These are phyloP conservation scores for Penicillium parvum DNA, from an alignment of 495 filamentous ascomycete species.

Conservation along the genomic window DNA sequence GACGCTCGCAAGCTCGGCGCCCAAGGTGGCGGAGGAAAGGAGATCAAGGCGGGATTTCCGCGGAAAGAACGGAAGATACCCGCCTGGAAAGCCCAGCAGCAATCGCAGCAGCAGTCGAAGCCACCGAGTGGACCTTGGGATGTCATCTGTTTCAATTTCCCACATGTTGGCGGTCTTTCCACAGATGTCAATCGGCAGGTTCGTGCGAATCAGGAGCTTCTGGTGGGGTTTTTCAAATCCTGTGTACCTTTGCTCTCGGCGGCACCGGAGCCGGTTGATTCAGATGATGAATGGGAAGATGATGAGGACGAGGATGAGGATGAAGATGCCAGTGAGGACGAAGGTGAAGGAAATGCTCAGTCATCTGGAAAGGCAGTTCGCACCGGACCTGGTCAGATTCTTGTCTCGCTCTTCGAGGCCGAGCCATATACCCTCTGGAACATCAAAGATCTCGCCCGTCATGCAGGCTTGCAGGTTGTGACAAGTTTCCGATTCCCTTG, in stretches of 20 bases:
- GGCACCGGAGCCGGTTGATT: conserved; percentile 27
- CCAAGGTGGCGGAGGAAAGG: conserved; percentile 36
- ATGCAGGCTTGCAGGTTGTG: conserved; percentile 69
- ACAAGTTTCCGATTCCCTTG: conserved; percentile 75
- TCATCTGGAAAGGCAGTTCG: conserved; percentile 19
- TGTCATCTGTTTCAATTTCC: conserved; percentile 89
- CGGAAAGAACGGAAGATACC: conserved; percentile 27
- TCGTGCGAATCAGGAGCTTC: conserved; percentile 82
- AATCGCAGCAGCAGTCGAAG: conserved; percentile 1
- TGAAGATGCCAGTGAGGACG: conserved; percentile 11
- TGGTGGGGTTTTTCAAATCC: conserved; percentile 75
- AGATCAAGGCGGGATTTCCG: conserved; percentile 32
- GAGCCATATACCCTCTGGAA: conserved; percentile 96
- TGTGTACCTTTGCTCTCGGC: conserved; percentile 47
- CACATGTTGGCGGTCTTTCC: conserved; percentile 85
- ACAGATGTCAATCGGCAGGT: conserved; percentile 95
- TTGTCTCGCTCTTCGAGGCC: conserved; percentile 87
- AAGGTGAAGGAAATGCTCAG: conserved; percentile 12
- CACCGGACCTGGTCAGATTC: conserved; percentile 55
- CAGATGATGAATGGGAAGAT: conserved; percentile 23
- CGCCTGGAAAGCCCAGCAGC: conserved; percentile 27
- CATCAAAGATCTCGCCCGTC: conserved; percentile 75
- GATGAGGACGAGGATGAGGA: conserved; percentile 21
- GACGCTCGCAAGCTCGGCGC: conserved; percentile 69
- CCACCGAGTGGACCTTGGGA: conserved; percentile 54